Percentiles rank a stretch among this genome's conserved stretches.
phyloP scores from a whole-genome alignment of 116 monocot genomes.

The Cymodocea nodosa region DNA sequence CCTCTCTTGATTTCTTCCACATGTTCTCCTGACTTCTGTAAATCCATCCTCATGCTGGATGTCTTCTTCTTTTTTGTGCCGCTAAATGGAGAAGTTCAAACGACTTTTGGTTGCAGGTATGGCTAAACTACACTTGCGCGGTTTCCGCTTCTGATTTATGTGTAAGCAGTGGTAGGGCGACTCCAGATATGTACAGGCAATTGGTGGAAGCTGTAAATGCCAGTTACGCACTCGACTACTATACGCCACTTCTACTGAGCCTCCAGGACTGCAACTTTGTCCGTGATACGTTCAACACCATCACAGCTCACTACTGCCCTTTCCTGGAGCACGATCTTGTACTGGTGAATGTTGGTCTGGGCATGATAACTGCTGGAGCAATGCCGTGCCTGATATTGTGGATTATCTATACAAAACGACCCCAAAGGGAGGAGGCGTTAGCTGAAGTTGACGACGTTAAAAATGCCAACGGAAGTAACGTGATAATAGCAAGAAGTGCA shows the following conservation, averaged over 20 bases:
- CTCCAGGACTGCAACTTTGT: constrained; percentile 84
- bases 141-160: constrained; percentile 45
- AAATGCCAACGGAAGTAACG: constrained; percentile 4
- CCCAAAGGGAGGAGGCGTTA: constrained; percentile 72
- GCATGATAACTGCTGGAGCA: constrained; percentile 44
- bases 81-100: too few species aligned
- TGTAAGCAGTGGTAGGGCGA: constrained; percentile 29
- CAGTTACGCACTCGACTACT: constrained; percentile 71
- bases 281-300: constrained; percentile 51
- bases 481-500: background rate
- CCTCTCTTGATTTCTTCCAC: background rate
- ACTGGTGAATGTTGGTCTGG: constrained; percentile 51
- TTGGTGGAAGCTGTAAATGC: constrained; percentile 58
- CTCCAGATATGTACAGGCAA: constrained; percentile 43
- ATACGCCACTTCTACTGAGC: constrained; percentile 53
- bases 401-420: constrained; percentile 63
- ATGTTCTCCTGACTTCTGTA: background rate
- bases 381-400: constrained; percentile 72
- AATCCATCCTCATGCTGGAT: background rate
- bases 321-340: constrained; percentile 33
- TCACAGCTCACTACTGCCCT: constrained; percentile 51
- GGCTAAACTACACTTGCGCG: constrained; percentile 52
- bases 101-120: constrained; percentile 30
- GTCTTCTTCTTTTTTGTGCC: too few species aligned
- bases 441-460: constrained; percentile 15